A percentile compares a stretch with the other conserved stretches of the same genome.
Conservation (phyloP, 108 stramenopile species). For the Schizochytrium sp. region DNA sequence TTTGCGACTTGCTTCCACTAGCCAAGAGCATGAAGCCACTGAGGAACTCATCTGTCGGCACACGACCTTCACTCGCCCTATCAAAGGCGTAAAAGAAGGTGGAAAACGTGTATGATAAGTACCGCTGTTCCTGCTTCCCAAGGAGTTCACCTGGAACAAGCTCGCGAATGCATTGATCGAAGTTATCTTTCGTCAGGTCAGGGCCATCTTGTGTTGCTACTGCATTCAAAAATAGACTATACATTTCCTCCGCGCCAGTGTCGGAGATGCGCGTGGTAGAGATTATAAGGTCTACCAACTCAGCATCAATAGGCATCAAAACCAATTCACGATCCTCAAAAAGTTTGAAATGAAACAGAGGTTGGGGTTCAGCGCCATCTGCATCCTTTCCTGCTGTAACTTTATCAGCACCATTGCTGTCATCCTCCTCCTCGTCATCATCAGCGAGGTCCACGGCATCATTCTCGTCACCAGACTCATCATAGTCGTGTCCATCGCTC, state of each 20-base stretch:
- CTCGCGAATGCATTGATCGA: constrained; percentile 34
- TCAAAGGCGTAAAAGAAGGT: constrained; percentile 53
- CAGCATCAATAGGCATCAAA: constrained; percentile 21
- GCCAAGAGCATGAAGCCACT: constrained; percentile 69
- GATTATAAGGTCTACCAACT: constrained; percentile 31
- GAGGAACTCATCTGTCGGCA: constrained; percentile 68
- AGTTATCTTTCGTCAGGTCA: constrained; percentile 35
- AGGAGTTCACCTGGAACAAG: constrained; percentile 12
- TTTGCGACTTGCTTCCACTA: constrained; percentile 72
- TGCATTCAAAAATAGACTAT: background rate
- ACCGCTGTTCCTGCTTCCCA: constrained; percentile 48
- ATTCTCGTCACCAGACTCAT: background rate
- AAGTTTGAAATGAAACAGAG: background rate
- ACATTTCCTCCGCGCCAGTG: background rate
- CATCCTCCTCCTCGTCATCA: background rate
- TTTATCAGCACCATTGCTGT: background rate
- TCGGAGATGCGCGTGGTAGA: constrained; percentile 58
- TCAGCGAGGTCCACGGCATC: background rate
- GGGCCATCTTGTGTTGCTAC: background rate
- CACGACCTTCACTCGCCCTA: constrained; percentile 61
- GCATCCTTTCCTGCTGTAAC: background rate
- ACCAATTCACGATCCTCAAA: background rate
- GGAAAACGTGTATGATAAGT: constrained; percentile 55
- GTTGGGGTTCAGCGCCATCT: background rate
- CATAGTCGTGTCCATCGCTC: too few species aligned